A percentile compares a stretch with the other conserved stretches of the same genome.
phyloP scores from a whole-genome alignment of 257 asterid species.

The Cordia subcordata region DNA sequence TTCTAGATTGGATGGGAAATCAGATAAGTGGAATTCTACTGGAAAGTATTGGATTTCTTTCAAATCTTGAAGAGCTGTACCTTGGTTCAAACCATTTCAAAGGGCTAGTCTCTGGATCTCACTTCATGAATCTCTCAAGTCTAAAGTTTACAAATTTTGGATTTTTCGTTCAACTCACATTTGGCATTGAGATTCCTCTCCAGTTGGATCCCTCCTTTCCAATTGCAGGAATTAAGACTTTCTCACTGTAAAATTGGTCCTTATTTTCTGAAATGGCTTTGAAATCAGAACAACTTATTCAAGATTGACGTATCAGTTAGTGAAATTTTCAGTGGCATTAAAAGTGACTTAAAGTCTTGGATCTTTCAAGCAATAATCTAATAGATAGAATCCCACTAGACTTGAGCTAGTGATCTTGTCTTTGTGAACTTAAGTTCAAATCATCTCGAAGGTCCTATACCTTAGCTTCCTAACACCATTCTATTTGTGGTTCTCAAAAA shows the following conservation, averaged over 20 bases:
- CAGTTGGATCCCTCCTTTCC: conserved; percentile 14
- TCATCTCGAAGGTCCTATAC: conserved; percentile 9
- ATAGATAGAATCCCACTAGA: conserved; percentile 13
- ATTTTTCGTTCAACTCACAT: not conserved
- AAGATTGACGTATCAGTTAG: conserved; percentile 12
- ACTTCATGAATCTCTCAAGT: not conserved
- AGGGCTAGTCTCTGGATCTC: not conserved
- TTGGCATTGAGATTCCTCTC: not conserved
- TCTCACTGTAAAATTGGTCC: conserved; percentile 11
- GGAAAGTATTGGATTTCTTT: not conserved
- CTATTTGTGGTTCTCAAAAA: not conserved
- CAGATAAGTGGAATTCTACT: not conserved
- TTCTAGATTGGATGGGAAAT: not conserved
- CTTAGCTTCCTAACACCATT: not conserved
- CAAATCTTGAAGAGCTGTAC: not conserved
- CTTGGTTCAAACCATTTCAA: conserved; percentile 3
- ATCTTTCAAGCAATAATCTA: conserved; percentile 21
- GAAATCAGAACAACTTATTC: conserved; percentile 1
- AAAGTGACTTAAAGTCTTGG: conserved; percentile 14
- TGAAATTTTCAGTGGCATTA: conserved; percentile 5
- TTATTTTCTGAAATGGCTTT: conserved; percentile 22
- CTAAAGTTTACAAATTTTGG: not conserved
- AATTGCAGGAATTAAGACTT: conserved; percentile 2
- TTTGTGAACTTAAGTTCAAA: conserved; percentile 13
- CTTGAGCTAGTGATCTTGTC: not conserved